Conservation (phyloP, 305 asterid genomes). For the Salvia sclarea region DNA sequence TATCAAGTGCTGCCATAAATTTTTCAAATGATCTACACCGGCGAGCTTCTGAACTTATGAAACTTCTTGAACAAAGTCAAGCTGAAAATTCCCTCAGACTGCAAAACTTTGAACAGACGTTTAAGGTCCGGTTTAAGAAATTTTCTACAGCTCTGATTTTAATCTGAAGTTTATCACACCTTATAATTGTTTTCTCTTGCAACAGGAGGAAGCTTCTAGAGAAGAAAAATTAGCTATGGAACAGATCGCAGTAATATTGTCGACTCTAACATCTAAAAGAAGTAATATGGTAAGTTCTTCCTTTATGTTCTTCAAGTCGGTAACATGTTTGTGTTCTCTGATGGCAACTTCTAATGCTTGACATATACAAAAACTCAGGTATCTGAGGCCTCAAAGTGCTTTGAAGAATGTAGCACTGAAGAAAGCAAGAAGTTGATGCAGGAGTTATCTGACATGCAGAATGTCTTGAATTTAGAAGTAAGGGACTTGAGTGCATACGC, state of each 20-base stretch:
- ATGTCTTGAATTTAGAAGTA: constrained; percentile 51
- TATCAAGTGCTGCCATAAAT: constrained; percentile 64
- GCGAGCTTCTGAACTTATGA: constrained; percentile 59
- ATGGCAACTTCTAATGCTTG: constrained; percentile 22
- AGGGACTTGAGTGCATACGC: constrained; percentile 48
- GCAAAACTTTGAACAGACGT: constrained; percentile 57
- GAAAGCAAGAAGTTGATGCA: constrained; percentile 54
- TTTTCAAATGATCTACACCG: constrained; percentile 58
- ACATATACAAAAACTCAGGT: constrained; percentile 48
- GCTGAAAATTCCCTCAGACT: constrained; percentile 48
- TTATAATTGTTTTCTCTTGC: constrained; percentile 9
- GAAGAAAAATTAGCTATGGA: constrained; percentile 69
- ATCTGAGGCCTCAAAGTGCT: constrained; percentile 56
- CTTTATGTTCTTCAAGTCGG: background rate
- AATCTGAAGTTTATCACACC: background rate
- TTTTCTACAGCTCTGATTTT: background rate
- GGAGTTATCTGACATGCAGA: constrained; percentile 58
- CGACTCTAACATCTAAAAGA: constrained; percentile 57
- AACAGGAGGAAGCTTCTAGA: constrained; percentile 72
- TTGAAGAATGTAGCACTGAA: constrained; percentile 53
- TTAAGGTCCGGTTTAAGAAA: constrained; percentile 49
- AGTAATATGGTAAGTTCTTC: constrained; percentile 52
- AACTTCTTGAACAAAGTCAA: constrained; percentile 57
- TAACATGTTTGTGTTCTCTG: background rate
- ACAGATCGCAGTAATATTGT: constrained; percentile 63